Conservation (phyloP, 1,284 basidiomycete species). For the Hymenochaete sp. region DNA sequence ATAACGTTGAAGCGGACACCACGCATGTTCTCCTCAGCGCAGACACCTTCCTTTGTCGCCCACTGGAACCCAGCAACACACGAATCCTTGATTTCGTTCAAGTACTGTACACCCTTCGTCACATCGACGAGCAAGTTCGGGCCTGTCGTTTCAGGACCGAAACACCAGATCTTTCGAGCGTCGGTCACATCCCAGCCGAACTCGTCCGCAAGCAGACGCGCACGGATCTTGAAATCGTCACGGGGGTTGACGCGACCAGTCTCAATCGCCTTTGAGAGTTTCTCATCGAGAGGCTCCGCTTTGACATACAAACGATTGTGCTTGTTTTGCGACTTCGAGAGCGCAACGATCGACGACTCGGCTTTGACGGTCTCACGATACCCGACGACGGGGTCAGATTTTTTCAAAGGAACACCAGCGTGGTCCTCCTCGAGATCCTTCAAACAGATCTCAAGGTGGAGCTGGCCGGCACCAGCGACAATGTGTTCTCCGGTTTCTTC, state of each 20-base stretch:
- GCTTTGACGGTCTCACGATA: constrained; percentile 98
- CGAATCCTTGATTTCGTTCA: constrained; percentile 99
- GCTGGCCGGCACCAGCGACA: constrained; percentile 98
- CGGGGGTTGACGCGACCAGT: constrained; percentile 78
- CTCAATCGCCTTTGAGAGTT: constrained; percentile 92
- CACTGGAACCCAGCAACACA: constrained; percentile 99
- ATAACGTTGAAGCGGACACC: constrained; percentile 94
- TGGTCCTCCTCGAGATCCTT: constrained; percentile 99
- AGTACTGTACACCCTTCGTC: constrained; percentile 97
- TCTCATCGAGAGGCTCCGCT: constrained; percentile 90
- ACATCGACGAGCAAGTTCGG: constrained; percentile 97
- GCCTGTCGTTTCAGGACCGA: constrained; percentile 97
- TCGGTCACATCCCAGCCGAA: constrained; percentile 99
- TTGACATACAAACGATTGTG: constrained; percentile 98
- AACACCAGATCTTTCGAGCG: constrained; percentile 99
- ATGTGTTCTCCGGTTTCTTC: constrained; percentile 94
- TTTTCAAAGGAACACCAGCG: constrained; percentile 98
- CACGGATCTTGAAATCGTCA: constrained; percentile 97
- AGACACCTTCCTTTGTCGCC: constrained; percentile 98
- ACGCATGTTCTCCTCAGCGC: constrained; percentile 97
- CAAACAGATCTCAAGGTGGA: constrained; percentile 99
- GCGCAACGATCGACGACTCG: constrained; percentile 91
- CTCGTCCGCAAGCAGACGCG: constrained; percentile 93
- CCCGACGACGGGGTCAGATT: constrained; percentile 96
- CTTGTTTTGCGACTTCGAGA: constrained; percentile 99